These are phyloP conservation scores for Stephania japonica DNA, from an alignment of 164 flowering plant genomes.

Conservation along the genomic window DNA sequence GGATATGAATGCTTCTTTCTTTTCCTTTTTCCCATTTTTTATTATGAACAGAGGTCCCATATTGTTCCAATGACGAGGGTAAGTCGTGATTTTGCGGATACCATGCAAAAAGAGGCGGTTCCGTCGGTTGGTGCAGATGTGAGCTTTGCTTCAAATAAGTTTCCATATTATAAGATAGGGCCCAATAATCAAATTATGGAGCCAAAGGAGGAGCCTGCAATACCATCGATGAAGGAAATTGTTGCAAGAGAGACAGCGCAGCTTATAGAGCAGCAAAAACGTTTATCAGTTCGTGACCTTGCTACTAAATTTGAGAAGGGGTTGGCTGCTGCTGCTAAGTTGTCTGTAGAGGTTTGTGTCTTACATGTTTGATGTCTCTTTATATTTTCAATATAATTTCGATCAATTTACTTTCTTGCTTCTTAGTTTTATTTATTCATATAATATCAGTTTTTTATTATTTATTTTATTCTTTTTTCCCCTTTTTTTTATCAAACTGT, in stretches of 20 bases:
- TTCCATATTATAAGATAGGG: constrained; percentile 81
- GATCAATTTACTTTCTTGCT: neutral
- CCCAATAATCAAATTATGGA: constrained; percentile 65
- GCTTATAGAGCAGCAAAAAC: constrained; percentile 84
- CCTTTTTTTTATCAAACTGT: neutral
- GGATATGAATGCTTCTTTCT: neutral
- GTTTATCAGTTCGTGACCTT: constrained; percentile 94
- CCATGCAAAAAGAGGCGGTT: constrained; percentile 43
- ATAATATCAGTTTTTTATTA: neutral
- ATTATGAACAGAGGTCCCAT: constrained; percentile 11
- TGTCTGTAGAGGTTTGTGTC: constrained; percentile 73
- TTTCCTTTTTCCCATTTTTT: constrained; percentile 17
- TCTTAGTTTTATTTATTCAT: neutral
- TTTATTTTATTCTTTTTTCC: neutral
- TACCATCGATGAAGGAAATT: constrained; percentile 65
- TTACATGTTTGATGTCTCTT: neutral
- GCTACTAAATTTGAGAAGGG: constrained; percentile 93
- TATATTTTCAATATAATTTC: neutral
- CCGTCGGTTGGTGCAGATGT: constrained; percentile 77
- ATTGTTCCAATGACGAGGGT: constrained; percentile 53
- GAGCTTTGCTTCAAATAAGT: constrained; percentile 53
- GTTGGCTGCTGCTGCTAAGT: constrained; percentile 79
- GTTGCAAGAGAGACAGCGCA: constrained; percentile 73
- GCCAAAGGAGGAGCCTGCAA: constrained; percentile 49
- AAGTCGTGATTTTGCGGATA: constrained; percentile 52